Evolutionary conservation across 2,329 filamentous ascomycete genomes (phyloP).

Genomic region (Fusarium poae): DNA sequence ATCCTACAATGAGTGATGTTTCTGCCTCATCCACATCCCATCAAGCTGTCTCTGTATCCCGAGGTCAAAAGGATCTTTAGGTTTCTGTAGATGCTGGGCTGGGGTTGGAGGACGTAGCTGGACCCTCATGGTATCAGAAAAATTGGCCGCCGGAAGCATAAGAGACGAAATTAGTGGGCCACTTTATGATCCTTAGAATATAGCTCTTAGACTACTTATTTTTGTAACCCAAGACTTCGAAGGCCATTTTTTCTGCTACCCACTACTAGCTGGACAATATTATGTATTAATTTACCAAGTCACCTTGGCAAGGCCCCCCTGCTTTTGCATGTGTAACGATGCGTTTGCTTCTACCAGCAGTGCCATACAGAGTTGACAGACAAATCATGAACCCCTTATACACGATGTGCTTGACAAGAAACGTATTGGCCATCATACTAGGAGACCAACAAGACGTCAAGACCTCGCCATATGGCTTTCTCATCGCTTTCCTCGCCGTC

Average conservation of each 20-base stretch:
- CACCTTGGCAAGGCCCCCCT: constrained; percentile 5
- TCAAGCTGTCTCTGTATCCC: constrained; percentile 12
- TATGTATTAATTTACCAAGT: neutral
- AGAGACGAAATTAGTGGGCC: no score
- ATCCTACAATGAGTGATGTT: neutral
- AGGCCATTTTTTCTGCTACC: no score
- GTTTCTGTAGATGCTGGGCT: constrained; percentile 27
- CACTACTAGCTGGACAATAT: neutral
- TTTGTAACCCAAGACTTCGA: no score
- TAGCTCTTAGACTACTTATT: no score
- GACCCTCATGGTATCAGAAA: no score
- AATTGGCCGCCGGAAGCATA: no score
- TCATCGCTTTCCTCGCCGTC: constrained; percentile 62
- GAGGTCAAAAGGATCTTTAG: constrained; percentile 39
- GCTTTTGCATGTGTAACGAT: constrained; percentile 12
- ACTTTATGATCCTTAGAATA: no score
- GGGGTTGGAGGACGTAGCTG: constrained; percentile 12
- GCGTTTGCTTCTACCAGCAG: neutral
- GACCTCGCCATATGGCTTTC: neutral
- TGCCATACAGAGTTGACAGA: neutral
- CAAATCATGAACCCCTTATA: neutral
- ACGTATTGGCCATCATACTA: neutral
- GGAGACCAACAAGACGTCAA: neutral
- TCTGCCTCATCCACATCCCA: constrained; percentile 5
- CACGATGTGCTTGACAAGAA: neutral